Percentiles rank a stretch among this genome's conserved stretches.
Conservation (phyloP, 73 alveolate species). For the Paramecium caudatum region DNA sequence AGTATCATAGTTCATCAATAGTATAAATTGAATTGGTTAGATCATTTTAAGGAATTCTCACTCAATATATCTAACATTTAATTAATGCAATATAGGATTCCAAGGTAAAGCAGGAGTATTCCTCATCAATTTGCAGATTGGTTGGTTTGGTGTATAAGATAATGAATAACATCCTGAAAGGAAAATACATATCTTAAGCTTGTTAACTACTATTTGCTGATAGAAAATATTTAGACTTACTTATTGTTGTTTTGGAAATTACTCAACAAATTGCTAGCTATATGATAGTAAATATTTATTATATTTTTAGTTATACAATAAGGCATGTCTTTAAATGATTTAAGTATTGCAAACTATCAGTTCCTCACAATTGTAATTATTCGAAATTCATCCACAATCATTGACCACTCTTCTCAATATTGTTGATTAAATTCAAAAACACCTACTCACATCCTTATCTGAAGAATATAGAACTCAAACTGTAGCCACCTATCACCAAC, state of each 20-base stretch:
- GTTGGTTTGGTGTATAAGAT: constrained; percentile 27
- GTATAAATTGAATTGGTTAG: constrained; percentile 59
- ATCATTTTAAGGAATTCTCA: constrained; percentile 6
- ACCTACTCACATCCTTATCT: neutral
- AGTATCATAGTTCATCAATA: constrained; percentile 53
- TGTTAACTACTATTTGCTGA: constrained; percentile 57
- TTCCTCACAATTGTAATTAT: constrained; percentile 6
- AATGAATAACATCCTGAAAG: constrained; percentile 36
- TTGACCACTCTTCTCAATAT: neutral
- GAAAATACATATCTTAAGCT: constrained; percentile 58
- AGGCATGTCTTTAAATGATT: constrained; percentile 43
- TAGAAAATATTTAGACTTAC: constrained; percentile 31
- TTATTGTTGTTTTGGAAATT: neutral
- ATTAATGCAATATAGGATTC: neutral
- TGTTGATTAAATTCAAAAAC: neutral
- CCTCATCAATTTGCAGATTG: constrained; percentile 49
- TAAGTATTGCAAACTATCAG: constrained; percentile 49
- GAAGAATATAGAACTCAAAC: neutral
- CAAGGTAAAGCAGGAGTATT: neutral
- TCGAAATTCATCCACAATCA: constrained; percentile 50
- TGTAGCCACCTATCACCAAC: neutral
- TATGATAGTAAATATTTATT: neutral
- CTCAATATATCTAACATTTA: constrained; percentile 1
- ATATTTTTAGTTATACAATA: constrained; percentile 12
- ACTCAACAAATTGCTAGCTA: neutral